Percentiles rank a stretch among this genome's conserved stretches.
phyloP scores from a whole-genome alignment of 2,329 filamentous ascomycete species.

The Paecilomyces fulvus region DNA sequence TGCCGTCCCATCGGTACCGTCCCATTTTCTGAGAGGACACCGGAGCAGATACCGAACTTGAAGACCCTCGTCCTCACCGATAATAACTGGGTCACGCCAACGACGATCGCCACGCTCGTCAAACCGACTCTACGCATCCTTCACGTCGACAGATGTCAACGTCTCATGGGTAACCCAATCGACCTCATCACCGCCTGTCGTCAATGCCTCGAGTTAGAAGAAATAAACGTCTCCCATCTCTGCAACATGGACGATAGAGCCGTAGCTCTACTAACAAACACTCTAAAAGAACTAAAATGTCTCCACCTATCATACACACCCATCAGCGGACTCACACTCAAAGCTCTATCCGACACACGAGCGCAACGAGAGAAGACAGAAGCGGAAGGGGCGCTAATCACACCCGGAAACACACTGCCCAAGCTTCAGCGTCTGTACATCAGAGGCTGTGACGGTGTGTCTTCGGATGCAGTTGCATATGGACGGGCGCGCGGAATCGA shows the following conservation, averaged over 20 bases:
- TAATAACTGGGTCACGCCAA: conserved; percentile 13
- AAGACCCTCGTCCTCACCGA: conserved; percentile 21
- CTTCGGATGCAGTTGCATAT: conserved; percentile 26
- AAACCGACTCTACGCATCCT: conserved; percentile 15
- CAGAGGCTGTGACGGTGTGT: conserved; percentile 21
- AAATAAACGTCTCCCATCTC: conserved; percentile 21
- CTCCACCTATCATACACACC: conserved; percentile 26
- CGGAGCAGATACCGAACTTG: conserved; percentile 16
- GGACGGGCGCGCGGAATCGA: conserved; percentile 21
- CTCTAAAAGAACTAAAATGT: conserved; percentile 20
- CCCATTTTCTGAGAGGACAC: conserved; percentile 3
- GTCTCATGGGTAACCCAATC: conserved; percentile 6
- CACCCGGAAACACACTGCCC: conserved; percentile 3
- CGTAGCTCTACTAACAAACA: conserved; percentile 10
- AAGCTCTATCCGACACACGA: conserved; percentile 20
- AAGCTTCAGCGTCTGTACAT: conserved; percentile 19
- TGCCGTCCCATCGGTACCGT: conserved; percentile 5
- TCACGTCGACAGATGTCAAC: conserved; percentile 19
- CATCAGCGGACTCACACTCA: conserved; percentile 27
- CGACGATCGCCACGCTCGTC: conserved; percentile 10
- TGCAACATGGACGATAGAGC: conserved; percentile 17
- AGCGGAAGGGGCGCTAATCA: background rate
- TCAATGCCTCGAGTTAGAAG: conserved; percentile 14
- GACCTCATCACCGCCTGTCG: background rate
- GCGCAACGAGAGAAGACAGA: background rate